Conservation (phyloP, 805 yeast genomes). For the Starmerella riodocensis region DNA sequence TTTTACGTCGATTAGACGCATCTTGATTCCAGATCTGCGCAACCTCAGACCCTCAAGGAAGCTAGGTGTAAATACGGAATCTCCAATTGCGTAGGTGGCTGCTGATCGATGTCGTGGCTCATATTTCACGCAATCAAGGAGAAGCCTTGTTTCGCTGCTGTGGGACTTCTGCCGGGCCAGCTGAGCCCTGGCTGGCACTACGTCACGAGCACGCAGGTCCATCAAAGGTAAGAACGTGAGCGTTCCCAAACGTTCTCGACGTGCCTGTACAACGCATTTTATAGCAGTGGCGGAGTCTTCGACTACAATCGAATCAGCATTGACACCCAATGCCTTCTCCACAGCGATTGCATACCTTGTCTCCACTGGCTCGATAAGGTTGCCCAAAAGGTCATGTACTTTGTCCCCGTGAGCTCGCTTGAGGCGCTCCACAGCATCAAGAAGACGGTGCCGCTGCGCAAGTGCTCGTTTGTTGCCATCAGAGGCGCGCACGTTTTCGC, state of each 20-base stretch:
- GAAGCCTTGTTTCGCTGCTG: constrained; percentile 44
- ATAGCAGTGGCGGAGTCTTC: constrained; percentile 56
- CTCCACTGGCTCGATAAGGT: constrained; percentile 60
- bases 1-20: constrained; percentile 64
- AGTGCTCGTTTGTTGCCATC: constrained; percentile 68
- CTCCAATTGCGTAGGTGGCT: constrained; percentile 64
- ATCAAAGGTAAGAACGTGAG: constrained; percentile 85
- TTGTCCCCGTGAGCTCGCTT: constrained; percentile 47
- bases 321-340: constrained; percentile 52
- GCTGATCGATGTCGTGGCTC: constrained; percentile 62
- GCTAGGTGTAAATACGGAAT: constrained; percentile 63
- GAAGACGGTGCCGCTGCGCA: constrained; percentile 48
- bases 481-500: constrained; percentile 53
- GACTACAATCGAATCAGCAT: constrained; percentile 74
- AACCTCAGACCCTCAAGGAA: constrained; percentile 54
- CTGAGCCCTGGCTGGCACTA: constrained; percentile 21
- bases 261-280: constrained; percentile 63
- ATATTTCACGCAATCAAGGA: constrained; percentile 57
- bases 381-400: constrained; percentile 68
- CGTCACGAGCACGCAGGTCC: constrained; percentile 46
- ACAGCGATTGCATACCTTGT: constrained; percentile 15
- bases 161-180: constrained; percentile 25
- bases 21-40: constrained; percentile 52
- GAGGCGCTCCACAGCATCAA: constrained; percentile 60
- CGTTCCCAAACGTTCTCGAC: constrained; percentile 72